These are phyloP conservation scores for Bacidia rubella DNA, from an alignment of 495 filamentous ascomycete genomes.

Conservation along the genomic window DNA sequence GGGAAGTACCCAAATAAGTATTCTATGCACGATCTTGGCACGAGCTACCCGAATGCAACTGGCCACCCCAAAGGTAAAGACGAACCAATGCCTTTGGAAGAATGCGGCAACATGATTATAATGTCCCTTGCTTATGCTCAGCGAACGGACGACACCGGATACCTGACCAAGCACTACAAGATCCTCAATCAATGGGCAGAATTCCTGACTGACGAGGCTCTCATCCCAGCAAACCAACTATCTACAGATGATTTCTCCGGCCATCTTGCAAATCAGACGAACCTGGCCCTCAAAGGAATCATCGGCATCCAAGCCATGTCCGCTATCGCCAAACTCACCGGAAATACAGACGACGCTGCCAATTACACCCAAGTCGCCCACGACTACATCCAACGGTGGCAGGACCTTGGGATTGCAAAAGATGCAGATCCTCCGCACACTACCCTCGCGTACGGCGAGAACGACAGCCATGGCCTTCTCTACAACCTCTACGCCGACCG, in stretches of 20 bases:
- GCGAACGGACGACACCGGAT: constrained; percentile 30
- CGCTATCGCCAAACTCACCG: constrained; percentile 55
- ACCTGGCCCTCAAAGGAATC: constrained; percentile 83
- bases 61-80: constrained; percentile 71
- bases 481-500: constrained; percentile 41
- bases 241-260: constrained; percentile 93
- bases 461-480: constrained; percentile 32
- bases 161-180: constrained; percentile 45
- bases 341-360: constrained; percentile 44
- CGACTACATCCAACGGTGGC: constrained; percentile 66
- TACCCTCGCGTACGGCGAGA: constrained; percentile 58
- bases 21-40: constrained; percentile 73
- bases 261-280: constrained; percentile 84
- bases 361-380: constrained; percentile 56
- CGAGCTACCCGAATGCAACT: constrained; percentile 76
- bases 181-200: constrained; percentile 77
- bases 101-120: constrained; percentile 92
- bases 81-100: constrained; percentile 87
- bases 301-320: constrained; percentile 86
- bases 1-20: constrained; percentile 64
- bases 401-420: constrained; percentile 55
- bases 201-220: constrained; percentile 67
- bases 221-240: constrained; percentile 75
- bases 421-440: constrained; percentile 57
- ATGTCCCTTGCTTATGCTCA: constrained; percentile 65